Conservation (phyloP, 805 yeast species). For the Candida dajiaensis region DNA sequence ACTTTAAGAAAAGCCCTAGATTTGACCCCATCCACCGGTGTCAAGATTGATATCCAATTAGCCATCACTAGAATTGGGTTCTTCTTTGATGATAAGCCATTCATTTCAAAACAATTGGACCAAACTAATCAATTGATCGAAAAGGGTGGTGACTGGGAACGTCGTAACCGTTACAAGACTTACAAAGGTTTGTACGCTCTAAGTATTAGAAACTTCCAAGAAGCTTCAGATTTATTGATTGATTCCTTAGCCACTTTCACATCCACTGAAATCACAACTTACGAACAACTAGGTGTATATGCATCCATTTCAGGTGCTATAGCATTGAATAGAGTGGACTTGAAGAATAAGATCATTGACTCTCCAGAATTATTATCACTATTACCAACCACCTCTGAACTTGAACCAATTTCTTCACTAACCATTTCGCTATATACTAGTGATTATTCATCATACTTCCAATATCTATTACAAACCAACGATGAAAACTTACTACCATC, state of each 20-base stretch:
- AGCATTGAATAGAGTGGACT: constrained; percentile 73
- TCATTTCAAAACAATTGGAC: constrained; percentile 66
- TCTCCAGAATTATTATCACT: constrained; percentile 89
- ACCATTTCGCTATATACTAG: constrained; percentile 85
- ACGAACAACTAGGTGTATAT: constrained; percentile 84
- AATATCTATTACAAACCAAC: constrained; percentile 68
- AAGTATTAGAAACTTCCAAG: constrained; percentile 80
- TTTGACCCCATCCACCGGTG: constrained; percentile 78
- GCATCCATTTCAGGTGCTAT: constrained; percentile 87
- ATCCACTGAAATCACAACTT: constrained; percentile 81
- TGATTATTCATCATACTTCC: constrained; percentile 77
- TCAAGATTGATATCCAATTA: constrained; percentile 80
- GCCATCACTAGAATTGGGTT: constrained; percentile 86
- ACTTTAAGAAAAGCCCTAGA: constrained; percentile 70
- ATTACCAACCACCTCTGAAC: constrained; percentile 58
- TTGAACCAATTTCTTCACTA: constrained; percentile 77
- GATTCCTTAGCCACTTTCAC: constrained; percentile 95
- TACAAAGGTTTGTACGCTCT: constrained; percentile 79
- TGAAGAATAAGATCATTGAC: constrained; percentile 81
- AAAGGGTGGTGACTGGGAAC: constrained; percentile 99
- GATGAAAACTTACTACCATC: constrained; percentile 61
- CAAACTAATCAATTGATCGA: constrained; percentile 73
- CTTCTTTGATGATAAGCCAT: constrained; percentile 72
- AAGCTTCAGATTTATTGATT: constrained; percentile 78
- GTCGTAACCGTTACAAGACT: constrained; percentile 90